Base-by-base conservation (phyloP, 169 alveolate species). In the Cyclospora cayetanensis region DNA sequence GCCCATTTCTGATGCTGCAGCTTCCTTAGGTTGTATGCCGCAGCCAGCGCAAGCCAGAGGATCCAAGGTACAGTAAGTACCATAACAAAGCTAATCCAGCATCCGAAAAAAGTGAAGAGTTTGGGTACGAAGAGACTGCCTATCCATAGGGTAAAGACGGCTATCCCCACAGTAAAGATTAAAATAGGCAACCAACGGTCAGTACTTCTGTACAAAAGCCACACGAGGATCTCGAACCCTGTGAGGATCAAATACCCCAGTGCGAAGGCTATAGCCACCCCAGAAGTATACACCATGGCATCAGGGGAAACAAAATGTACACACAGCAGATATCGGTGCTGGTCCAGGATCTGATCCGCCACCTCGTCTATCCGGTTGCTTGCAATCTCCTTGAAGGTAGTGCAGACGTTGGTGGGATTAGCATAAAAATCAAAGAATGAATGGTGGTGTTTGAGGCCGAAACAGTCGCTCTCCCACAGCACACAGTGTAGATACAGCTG, bases 31-130 rank as follows among this genome's bases (percentile, higher is more conserved):
- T 74, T 72, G 83, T 89, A 82, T 4, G 93, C 93, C 29, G 93
- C 93, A 20, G 85, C 79, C 27, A 89, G 90, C n/a, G 93, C 90
- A 11, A 82, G 63, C 93, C 93, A 89, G n/a, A 90, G 90, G 1
- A 90, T 60, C 80, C 84, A 34, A 11, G 93, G 93, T n/a, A 66
- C n/a, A 25, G 93, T 76, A 46, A 90, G 85, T 27, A 90, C 83
- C 93, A 90, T 90, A 63, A 90, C 93, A 46, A 76, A 90, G 76
- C 90, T 72, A 50, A 90, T 76, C 93, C 93, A 90, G 37, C 90
- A 90, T 25, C 86, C 52, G 85, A 90, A 76, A 76, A 90, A 90
- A 50, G 93, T 76, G 90, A 77, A 74, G 65, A 90, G 84, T 7
- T 79, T 70, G 39, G 90, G 90, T 50, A 77, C 46, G 85, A 90